Evolutionary conservation across 345 rosid genomes (phyloP).

Genomic region (Gossypium ekmanianum): DNA sequence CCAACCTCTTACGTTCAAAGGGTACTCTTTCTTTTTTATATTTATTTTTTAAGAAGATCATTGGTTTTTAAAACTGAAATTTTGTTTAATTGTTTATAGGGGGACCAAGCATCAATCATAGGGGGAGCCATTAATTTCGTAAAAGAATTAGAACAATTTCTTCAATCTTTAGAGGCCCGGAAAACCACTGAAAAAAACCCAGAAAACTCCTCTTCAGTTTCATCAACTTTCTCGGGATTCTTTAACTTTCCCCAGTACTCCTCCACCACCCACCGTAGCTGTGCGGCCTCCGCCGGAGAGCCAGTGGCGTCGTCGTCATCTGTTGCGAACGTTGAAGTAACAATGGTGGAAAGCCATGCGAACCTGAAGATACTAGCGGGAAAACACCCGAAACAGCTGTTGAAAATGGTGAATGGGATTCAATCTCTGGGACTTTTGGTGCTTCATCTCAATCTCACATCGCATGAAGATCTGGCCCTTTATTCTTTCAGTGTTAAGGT

Average conservation of each 20-base stretch:
- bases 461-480: constrained; percentile 38
- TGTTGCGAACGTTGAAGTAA: constrained; percentile 56
- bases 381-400: constrained; percentile 44
- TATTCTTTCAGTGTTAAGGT: constrained; percentile 63
- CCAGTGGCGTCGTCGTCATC: constrained; percentile 7
- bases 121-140: constrained; percentile 69
- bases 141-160: constrained; percentile 62
- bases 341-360: constrained; percentile 50
- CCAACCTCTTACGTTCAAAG: constrained; percentile 59
- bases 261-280: not conserved
- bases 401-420: constrained; percentile 49
- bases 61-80: not conserved
- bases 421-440: constrained; percentile 36
- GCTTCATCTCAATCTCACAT: constrained; percentile 57
- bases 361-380: constrained; percentile 50
- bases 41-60: not conserved
- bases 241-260: constrained; percentile 53
- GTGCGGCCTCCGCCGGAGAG: not conserved
- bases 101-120: constrained; percentile 72
- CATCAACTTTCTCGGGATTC: constrained; percentile 38
- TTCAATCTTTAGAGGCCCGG: constrained; percentile 45
- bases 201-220: not conserved
- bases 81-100: constrained; percentile 22
- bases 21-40: constrained; percentile 27
- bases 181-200: constrained; percentile 19